Percentiles rank a stretch among this genome's conserved stretches.
Conservation (phyloP, 2,329 filamentous ascomycete genomes). For the Phoma sp. region DNA sequence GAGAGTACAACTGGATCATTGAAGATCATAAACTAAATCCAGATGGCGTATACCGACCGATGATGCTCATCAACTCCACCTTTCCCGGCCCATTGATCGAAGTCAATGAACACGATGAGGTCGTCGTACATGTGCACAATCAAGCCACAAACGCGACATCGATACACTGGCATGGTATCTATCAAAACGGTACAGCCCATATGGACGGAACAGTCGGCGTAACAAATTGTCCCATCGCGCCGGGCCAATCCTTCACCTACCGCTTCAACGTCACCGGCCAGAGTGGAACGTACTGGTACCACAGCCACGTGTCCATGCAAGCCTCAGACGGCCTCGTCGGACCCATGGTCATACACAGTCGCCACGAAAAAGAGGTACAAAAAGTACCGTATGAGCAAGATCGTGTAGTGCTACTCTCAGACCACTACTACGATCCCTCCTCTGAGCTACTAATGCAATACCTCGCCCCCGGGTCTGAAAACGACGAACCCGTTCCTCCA, state of each 20-base stretch:
- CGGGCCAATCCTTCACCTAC: slow-evolving; percentile 49
- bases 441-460: slow-evolving; percentile 61
- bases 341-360: slow-evolving; percentile 43
- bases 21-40: slow-evolving; percentile 66
- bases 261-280: slow-evolving; percentile 47
- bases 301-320: slow-evolving; percentile 51
- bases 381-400: slow-evolving; percentile 59
- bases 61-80: slow-evolving; percentile 52
- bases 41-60: slow-evolving; percentile 56
- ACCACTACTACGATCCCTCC: slow-evolving; percentile 70
- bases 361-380: slow-evolving; percentile 53
- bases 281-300: slow-evolving; percentile 45
- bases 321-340: slow-evolving; percentile 54
- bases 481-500: slow-evolving; percentile 64
- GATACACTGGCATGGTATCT: slow-evolving; percentile 69
- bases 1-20: slow-evolving; percentile 69
- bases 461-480: slow-evolving; percentile 57
- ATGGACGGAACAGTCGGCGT: slow-evolving; percentile 65
- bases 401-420: slow-evolving; percentile 69
- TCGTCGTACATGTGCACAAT: slow-evolving; percentile 68
- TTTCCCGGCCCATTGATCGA: slow-evolving; percentile 52
- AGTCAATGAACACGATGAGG: slow-evolving; percentile 67
- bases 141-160: slow-evolving; percentile 64
- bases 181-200: slow-evolving; percentile 54
- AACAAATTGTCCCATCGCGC: slow-evolving; percentile 64